Evolutionary conservation across 129 eudicot species (phyloP).

Genomic region (Heracleum sosnowskyi): DNA sequence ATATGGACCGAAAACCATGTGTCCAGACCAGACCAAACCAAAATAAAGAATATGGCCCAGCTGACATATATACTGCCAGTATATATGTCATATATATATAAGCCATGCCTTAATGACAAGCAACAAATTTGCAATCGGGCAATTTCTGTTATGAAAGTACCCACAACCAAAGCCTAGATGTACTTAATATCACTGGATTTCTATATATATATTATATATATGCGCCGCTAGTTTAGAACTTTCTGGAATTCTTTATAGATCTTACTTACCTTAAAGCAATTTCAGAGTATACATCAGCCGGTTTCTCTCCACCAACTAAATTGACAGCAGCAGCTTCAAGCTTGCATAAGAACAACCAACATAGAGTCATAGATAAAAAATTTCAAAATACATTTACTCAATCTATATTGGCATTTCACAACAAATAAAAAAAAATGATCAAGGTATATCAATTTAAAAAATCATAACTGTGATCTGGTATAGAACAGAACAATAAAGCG

Average conservation of each 20-base stretch:
- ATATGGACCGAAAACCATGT: too few relatives aligned
- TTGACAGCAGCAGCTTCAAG: conserved; percentile 90
- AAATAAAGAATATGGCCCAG: too few relatives aligned
- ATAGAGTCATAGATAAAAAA: not conserved
- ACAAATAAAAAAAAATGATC: not conserved
- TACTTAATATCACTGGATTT: not conserved
- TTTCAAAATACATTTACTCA: not conserved
- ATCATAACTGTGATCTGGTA: not conserved
- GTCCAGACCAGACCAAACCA: too few relatives aligned
- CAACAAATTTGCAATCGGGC: not conserved
- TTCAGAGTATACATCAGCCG: conserved; percentile 84
- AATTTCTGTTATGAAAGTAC: not conserved
- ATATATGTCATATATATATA: not conserved
- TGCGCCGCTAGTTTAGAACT: not conserved
- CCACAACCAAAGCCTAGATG: not conserved
- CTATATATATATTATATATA: not conserved
- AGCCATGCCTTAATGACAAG: not conserved
- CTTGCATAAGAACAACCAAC: conserved; percentile 25
- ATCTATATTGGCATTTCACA: not conserved
- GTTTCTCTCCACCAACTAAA: conserved; percentile 71
- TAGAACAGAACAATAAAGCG: not conserved
- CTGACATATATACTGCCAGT: too few relatives aligned
- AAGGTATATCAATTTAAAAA: not conserved
- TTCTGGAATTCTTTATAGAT: not conserved
- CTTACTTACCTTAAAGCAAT: conserved; percentile 60